Percentiles rank a stretch among this genome's conserved stretches.
These are phyloP conservation scores for Taphrina wiesneri DNA, from an alignment of 1,139 yeast species.

Conservation along the genomic window DNA sequence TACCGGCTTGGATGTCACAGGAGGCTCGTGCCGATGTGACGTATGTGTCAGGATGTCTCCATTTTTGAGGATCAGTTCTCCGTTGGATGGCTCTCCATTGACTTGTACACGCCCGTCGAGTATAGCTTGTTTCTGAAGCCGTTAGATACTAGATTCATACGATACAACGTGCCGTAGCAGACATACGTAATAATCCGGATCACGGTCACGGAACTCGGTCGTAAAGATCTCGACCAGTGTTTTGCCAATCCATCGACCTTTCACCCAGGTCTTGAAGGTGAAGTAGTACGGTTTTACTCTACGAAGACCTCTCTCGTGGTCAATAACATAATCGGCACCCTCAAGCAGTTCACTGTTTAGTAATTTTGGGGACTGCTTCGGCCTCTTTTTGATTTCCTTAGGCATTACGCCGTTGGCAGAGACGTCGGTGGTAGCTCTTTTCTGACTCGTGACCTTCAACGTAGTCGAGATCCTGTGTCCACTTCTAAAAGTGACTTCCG, in stretches of 20 bases:
- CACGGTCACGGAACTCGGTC: conserved; percentile 80
- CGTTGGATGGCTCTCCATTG: conserved; percentile 62
- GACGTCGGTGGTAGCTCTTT: too few species aligned
- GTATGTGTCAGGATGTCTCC: conserved; percentile 85
- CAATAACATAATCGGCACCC: conserved; percentile 48
- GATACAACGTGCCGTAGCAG: conserved; percentile 15
- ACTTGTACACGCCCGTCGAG: conserved; percentile 70
- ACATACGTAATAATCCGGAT: conserved; percentile 61
- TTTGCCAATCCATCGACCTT: conserved; percentile 84
- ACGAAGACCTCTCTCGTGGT: conserved; percentile 52
- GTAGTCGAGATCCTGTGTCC: too few species aligned
- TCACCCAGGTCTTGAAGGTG: conserved; percentile 88
- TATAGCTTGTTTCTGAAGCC: conserved; percentile 54
- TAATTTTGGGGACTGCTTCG: conserved; percentile 20
- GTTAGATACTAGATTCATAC: conserved; percentile 11
- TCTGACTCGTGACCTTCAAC: too few species aligned
- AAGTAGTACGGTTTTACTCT: conserved; percentile 81
- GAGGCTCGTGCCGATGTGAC: conserved; percentile 87
- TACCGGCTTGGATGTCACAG: conserved; percentile 72
- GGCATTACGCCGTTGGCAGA: conserved; percentile 22
- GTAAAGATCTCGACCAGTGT: conserved; percentile 75
- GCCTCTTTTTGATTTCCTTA: conserved; percentile 14
- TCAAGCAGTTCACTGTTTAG: conserved; percentile 30
- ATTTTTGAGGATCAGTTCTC: conserved; percentile 68
- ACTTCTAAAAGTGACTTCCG: too few species aligned